phyloP scores from a whole-genome alignment of 2,329 filamentous ascomycete species.

The Fusarium oligoseptatum region DNA sequence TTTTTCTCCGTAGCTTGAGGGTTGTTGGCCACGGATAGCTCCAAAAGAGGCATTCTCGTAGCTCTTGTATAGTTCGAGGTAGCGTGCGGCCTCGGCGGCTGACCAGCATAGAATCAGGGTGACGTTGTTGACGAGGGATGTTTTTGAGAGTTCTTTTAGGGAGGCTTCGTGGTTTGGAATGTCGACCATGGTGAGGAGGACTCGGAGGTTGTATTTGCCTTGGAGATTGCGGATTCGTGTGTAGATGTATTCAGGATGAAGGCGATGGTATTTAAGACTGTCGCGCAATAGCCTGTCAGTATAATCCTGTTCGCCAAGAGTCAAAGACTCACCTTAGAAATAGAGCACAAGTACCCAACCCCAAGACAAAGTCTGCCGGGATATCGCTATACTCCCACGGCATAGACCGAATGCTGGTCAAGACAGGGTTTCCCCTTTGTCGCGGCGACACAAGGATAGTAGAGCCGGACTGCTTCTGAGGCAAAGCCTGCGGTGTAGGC shows the following conservation, averaged over 20 bases:
- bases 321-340: conserved; percentile 74
- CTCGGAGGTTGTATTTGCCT: conserved; percentile 86
- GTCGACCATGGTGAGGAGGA: conserved; percentile 92
- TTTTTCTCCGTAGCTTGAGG: conserved; percentile 85
- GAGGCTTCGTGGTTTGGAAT: conserved; percentile 94
- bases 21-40: conserved; percentile 87
- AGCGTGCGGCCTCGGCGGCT: conserved; percentile 91
- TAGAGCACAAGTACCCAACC: conserved; percentile 87
- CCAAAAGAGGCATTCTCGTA: conserved; percentile 87
- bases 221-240: conserved; percentile 87
- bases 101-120: conserved; percentile 96
- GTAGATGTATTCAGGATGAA: conserved; percentile 98
- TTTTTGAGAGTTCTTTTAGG: conserved; percentile 91
- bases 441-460: conserved; percentile 90
- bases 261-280: conserved; percentile 92
- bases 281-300: not conserved
- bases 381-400: conserved; percentile 98
- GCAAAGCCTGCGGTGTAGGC: conserved; percentile 88
- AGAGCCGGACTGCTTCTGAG: conserved; percentile 74
- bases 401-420: conserved; percentile 83
- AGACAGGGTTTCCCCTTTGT: conserved; percentile 94
- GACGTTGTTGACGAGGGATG: conserved; percentile 90
- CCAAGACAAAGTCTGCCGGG: conserved; percentile 92
- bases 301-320: not conserved
- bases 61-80: conserved; percentile 94